These are phyloP conservation scores for Eucommia ulmoides DNA, from an alignment of 257 asterid species.

Conservation along the genomic window DNA sequence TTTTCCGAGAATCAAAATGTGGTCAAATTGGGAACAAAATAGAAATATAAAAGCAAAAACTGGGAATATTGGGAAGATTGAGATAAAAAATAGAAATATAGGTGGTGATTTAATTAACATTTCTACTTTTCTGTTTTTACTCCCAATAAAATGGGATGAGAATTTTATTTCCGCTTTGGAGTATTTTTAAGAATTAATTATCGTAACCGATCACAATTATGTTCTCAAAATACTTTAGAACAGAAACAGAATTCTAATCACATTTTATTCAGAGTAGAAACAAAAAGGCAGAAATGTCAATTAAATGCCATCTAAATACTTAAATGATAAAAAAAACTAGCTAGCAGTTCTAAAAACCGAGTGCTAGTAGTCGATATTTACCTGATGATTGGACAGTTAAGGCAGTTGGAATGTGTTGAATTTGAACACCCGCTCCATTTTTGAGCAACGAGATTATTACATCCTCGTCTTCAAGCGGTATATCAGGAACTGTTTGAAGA, in stretches of 20 bases:
- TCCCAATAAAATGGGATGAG: no score
- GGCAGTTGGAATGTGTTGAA: constrained; percentile 60
- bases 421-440: constrained; percentile 31
- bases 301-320: no score
- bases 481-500: constrained; percentile 48
- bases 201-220: neutral
- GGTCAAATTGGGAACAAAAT: no score
- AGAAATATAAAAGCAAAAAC: no score
- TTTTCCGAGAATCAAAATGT: no score
- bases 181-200: neutral
- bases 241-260: neutral
- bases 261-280: neutral
- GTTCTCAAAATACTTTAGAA: neutral
- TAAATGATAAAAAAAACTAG: no score
- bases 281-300: neutral
- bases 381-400: constrained; percentile 60
- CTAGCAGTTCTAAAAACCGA: neutral
- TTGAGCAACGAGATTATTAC: constrained; percentile 19
- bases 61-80: no score
- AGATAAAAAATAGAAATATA: no score
- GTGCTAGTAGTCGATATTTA: constrained; percentile 4
- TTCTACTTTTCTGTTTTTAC: no score
- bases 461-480: constrained; percentile 39
- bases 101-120: no score
- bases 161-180: no score